These are phyloP conservation scores for Geotrichum candidum DNA, from an alignment of 1,139 yeast genomes.

Conservation along the genomic window DNA sequence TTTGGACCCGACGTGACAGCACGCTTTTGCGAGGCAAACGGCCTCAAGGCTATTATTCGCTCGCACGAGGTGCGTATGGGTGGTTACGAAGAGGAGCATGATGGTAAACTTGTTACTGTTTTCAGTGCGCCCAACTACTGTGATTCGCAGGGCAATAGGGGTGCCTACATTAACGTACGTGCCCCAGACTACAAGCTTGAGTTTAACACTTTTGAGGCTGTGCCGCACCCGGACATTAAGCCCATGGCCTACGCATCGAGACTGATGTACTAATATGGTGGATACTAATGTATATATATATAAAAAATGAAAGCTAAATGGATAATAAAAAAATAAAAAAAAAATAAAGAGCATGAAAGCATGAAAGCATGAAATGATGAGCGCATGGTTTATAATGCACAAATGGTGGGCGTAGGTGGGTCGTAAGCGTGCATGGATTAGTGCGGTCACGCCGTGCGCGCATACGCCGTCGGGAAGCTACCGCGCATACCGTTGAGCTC, in stretches of 20 bases:
- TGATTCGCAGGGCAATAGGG: conserved; percentile 83
- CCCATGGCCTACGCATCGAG: conserved; percentile 86
- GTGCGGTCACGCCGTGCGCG: conserved; percentile 17
- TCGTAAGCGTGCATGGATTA: not conserved
- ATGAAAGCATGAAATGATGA: not conserved
- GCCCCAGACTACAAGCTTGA: conserved; percentile 54
- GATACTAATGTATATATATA: conserved; percentile 1
- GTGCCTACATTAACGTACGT: conserved; percentile 71
- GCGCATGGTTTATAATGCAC: not conserved
- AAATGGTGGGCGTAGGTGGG: not conserved
- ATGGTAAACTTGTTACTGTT: conserved; percentile 80
- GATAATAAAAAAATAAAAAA: not conserved
- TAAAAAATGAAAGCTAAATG: not conserved
- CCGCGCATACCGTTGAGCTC: conserved; percentile 69
- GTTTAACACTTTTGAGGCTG: conserved; percentile 64
- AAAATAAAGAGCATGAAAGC: not conserved
- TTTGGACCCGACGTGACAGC: conserved; percentile 95
- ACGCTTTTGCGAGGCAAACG: conserved; percentile 64
- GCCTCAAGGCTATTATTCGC: conserved; percentile 72
- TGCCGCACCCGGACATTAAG: conserved; percentile 81
- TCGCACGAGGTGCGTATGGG: conserved; percentile 93
- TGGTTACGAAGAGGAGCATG: conserved; percentile 85
- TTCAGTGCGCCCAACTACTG: conserved; percentile 98
- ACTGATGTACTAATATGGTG: conserved; percentile 29
- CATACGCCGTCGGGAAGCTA: conserved; percentile 78